Base-by-base conservation (phyloP, 1,284 basidiomycete species). In the Laetiporus sulphureus region DNA sequence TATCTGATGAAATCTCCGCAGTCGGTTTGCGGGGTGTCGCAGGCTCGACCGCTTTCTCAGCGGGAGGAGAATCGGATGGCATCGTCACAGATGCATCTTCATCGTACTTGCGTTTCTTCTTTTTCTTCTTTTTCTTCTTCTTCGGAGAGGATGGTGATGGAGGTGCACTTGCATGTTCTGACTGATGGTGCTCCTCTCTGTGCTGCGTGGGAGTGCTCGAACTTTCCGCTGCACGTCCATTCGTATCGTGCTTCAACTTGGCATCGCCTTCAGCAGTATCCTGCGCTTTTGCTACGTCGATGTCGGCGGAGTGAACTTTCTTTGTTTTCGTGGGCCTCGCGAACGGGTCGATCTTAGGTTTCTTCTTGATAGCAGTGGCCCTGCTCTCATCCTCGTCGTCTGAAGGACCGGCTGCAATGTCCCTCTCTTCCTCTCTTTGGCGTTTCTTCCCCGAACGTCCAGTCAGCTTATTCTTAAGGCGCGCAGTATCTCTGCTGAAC, bases 331-430 rank as follows among this genome's bases (percentile, higher is more conserved):
- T 33, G 42, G 56, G 53, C 20, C 50, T 52, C 32, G 60, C 64
- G 44, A 84, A 84, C 0, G 78, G 77, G 50, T 84, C 80, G 4
- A 65, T 44, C 41, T 69, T 71, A 5, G 61, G 57, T 53, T 75
- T 80, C 60, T 79, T 83, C 57, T 71, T 75, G 47, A 75, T 70
- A 4, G 70, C 69, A 29, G 67, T 62, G 3, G 72, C 72, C 52
- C 76, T 61, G 49, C 75, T 81, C 51, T 78, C 77, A 34, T 72
- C 73, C 30, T 79, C 77, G 30, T 70, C 66, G 36, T 75, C 72
- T 44, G 63, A 62, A 36, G 36, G 45, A 4, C 48, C 42, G 24
- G 48, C 45, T 10, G 45, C 46, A 3, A 40, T 24, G 18, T 42
- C 49, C 25, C 39, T 47, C 37, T 52, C 57, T 38, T 37, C 52